A percentile compares a stretch with the other conserved stretches of the same genome.
phyloP scores from a whole-genome alignment of 164 flowering plant genomes.

The Vitis cinerea region DNA sequence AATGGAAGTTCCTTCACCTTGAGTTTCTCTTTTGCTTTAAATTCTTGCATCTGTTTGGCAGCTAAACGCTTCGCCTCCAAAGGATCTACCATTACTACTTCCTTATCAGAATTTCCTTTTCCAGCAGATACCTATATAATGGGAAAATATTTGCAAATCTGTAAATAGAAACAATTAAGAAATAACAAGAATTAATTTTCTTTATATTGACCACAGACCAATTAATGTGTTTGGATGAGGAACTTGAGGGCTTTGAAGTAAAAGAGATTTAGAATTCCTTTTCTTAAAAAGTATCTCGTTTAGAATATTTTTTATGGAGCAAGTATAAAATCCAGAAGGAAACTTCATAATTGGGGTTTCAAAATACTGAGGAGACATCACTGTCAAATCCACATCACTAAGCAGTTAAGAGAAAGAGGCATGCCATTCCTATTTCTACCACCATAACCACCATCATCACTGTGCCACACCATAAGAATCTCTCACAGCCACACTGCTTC shows the following conservation, averaged over 20 bases:
- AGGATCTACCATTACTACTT: conserved; percentile 92
- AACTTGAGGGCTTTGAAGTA: not conserved
- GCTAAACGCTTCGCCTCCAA: conserved; percentile 93
- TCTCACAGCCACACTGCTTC: too few species aligned
- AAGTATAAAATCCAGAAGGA: too few species aligned
- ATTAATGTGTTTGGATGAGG: too few species aligned
- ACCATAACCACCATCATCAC: too few species aligned
- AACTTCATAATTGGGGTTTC: too few species aligned
- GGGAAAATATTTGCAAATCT: not conserved
- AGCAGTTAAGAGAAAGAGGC: too few species aligned
- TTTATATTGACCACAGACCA: not conserved
- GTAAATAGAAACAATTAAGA: not conserved
- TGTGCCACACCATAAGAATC: too few species aligned
- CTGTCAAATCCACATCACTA: too few species aligned
- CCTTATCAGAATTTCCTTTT: conserved; percentile 25
- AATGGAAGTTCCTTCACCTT: conserved; percentile 35
- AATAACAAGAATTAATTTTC: not conserved
- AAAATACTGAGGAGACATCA: too few species aligned
- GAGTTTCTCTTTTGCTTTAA: conserved; percentile 65
- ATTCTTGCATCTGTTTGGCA: conserved; percentile 72
- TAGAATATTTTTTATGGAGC: too few species aligned
- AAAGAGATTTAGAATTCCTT: not conserved
- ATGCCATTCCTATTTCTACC: too few species aligned
- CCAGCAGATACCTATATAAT: conserved; percentile 40
- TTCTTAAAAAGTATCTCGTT: too few species aligned